phyloP scores from a whole-genome alignment of 1,284 basidiomycete genomes.

The Stygiomarasmius scandens region DNA sequence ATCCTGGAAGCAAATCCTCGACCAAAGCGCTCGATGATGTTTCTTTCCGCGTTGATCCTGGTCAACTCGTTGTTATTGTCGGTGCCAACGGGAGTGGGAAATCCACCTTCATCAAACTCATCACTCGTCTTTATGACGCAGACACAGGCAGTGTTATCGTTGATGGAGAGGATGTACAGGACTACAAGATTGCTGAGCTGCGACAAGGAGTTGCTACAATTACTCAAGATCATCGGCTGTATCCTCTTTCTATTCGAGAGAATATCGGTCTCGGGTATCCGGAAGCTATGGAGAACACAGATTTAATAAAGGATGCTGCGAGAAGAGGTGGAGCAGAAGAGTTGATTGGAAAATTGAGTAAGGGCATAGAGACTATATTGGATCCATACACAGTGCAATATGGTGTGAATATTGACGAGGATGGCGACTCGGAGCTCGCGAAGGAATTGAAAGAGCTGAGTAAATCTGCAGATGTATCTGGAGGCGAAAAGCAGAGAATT shows the following conservation, averaged over 20 bases:
- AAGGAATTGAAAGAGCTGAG: constrained; percentile 33
- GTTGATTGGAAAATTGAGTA: constrained; percentile 32
- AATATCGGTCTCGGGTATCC: constrained; percentile 50
- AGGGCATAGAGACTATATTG: constrained; percentile 34
- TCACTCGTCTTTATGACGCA: constrained; percentile 46
- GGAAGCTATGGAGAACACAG: constrained; percentile 21
- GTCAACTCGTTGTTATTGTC: constrained; percentile 48
- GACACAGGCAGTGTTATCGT: constrained; percentile 42
- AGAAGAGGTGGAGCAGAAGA: constrained; percentile 39
- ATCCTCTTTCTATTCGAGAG: constrained; percentile 44
- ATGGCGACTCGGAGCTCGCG: constrained; percentile 36
- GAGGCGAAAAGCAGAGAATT: constrained; percentile 48
- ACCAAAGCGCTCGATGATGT: constrained; percentile 34
- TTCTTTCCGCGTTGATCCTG: constrained; percentile 43
- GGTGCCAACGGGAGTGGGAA: constrained; percentile 52
- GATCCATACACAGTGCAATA: constrained; percentile 31
- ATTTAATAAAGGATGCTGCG: constrained; percentile 36
- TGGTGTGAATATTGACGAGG: constrained; percentile 31
- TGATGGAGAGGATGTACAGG: constrained; percentile 36
- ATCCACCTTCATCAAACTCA: constrained; percentile 44
- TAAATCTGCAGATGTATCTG: constrained; percentile 39
- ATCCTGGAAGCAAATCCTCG: constrained; percentile 25
- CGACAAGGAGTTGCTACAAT: constrained; percentile 41
- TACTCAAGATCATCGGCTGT: constrained; percentile 45
- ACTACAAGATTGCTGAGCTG: constrained; percentile 37